Conservation (phyloP, 306 rosid species). For the Elaeagnus macrophylla region DNA sequence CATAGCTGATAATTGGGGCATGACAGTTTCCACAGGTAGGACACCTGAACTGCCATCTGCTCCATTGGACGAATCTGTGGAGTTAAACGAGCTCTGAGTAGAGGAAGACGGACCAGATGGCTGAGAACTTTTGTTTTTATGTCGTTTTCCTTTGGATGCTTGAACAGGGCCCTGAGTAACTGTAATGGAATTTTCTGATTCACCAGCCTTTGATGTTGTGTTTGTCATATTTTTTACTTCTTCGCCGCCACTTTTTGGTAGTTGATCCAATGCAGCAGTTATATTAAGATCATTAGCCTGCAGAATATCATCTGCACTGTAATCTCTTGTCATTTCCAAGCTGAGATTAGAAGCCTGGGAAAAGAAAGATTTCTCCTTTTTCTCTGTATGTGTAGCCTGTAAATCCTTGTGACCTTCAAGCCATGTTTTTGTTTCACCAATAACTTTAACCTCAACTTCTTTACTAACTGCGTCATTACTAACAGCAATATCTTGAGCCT, state of each 20-base stretch:
- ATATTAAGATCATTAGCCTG: slow-evolving; percentile 24
- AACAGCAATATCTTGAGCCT: slow-evolving; percentile 33
- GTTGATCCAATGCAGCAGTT: slow-evolving; percentile 24
- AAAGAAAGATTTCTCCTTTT: slow-evolving; percentile 52
- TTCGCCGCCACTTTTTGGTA: slow-evolving; percentile 18
- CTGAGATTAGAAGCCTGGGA: slow-evolving; percentile 63
- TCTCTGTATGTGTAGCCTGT: slow-evolving; percentile 25
- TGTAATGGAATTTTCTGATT: slow-evolving; percentile 25
- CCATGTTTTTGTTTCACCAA: slow-evolving; percentile 33
- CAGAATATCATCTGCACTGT: slow-evolving; percentile 26
- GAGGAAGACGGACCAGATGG: slow-evolving; percentile 34
- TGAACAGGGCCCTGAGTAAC: slow-evolving; percentile 33
- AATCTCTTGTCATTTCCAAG: slow-evolving; percentile 55
- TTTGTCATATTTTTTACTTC: slow-evolving; percentile 34
- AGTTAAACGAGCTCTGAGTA: slow-evolving; percentile 39
- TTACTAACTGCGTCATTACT: slow-evolving; percentile 30
- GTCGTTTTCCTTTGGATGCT: slow-evolving; percentile 40
- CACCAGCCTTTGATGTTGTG: slow-evolving; percentile 28
- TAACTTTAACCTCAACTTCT: slow-evolving; percentile 45
- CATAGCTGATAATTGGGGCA: slow-evolving; percentile 45
- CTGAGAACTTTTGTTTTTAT: slow-evolving; percentile 50
- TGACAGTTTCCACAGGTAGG: slow-evolving; percentile 33
- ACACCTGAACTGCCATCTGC: slow-evolving; percentile 36
- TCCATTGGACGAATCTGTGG: slow-evolving; percentile 35
- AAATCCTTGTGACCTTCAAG: slow-evolving; percentile 25